A percentile compares a stretch with the other conserved stretches of the same genome.
These are phyloP conservation scores for Penicillium sumatraense DNA, from an alignment of 2,329 filamentous ascomycete genomes.

Conservation along the genomic window DNA sequence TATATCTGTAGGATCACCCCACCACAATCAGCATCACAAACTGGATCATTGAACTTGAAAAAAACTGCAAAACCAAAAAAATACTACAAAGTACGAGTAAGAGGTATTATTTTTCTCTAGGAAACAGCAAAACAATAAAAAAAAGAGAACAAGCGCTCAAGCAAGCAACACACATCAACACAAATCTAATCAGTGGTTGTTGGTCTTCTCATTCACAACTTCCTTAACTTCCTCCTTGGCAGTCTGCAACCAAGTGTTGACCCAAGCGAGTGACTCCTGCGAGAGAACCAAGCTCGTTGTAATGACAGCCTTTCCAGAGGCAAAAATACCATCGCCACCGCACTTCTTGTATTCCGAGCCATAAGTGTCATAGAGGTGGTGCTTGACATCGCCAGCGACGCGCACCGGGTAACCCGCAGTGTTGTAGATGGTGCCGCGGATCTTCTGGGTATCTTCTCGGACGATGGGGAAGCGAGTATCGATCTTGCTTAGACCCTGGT, in stretches of 20 bases:
- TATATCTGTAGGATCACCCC: background rate
- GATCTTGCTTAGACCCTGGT: conserved; percentile 70
- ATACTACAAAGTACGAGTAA: conserved; percentile 2
- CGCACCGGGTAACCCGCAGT: conserved; percentile 66
- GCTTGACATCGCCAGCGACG: conserved; percentile 62
- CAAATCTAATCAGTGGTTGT: conserved; percentile 29
- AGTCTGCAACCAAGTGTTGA: conserved; percentile 62
- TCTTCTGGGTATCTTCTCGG: conserved; percentile 74
- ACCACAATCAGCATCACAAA: background rate
- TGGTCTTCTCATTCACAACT: conserved; percentile 54
- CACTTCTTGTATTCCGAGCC: conserved; percentile 52
- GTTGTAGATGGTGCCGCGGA: conserved; percentile 67
- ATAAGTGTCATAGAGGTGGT: conserved; percentile 50
- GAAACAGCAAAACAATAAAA: conserved; percentile 8
- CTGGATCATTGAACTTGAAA: too few species aligned
- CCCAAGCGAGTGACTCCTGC: conserved; percentile 66
- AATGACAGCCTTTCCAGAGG: conserved; percentile 71
- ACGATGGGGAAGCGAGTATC: conserved; percentile 74
- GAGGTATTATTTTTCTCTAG: conserved; percentile 31
- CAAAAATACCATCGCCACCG: conserved; percentile 63
- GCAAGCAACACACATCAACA: conserved; percentile 10
- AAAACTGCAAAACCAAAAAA: background rate
- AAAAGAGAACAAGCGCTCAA: conserved; percentile 11
- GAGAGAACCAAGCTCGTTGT: conserved; percentile 70
- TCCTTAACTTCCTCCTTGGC: conserved; percentile 68